Base-by-base conservation (phyloP, 75 land plant species). In the Picea sitchensis region DNA sequence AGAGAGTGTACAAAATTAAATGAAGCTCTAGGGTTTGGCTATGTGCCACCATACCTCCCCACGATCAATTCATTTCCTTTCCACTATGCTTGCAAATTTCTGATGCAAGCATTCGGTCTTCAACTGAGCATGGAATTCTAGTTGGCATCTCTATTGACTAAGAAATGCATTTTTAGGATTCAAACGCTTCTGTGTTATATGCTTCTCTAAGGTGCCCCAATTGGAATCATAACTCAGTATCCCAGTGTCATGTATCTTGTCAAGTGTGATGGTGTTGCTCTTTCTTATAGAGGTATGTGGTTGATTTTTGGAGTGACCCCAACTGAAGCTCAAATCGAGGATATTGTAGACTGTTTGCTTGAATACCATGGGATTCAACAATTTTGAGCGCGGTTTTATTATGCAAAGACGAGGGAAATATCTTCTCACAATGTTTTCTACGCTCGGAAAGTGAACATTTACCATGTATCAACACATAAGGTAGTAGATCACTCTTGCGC, bases 91-190 rank as follows among this genome's bases (percentile, higher is more conserved):
- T 97, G 98, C 73, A 98, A 97, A 84, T 92, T 95, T 74, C 80
- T 98, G 21, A 95, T 98, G 98, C 99, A 98, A 80, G 98, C 93
- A 5, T 98, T 98, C 77, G 92, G 96, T 2, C 89, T 98, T 15
- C 99, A 95, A 84, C 84, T 98, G 73, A 95, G 92, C 61, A 93
- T 98, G 99, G 98, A 98, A 78, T 81, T 98, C 59, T 96, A 98
- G 54, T 81, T 98, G 44, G 91, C 92, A 4, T 77, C 90, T 2
- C 98, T 93, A 76, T 14, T 90, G 87, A 79, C 83, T 0, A 96
- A 98, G 87, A 98, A 98, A 68, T 90, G 80, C 77, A 94, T 93
- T 59, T 75, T 98, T 56, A 75, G 88, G 75, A 98, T 96, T 11
- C 99, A 98, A 63, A 98, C 94, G 6, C 86, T 98, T 1, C 83